Base-by-base conservation (phyloP, 805 yeast species). In the Cyberlindnera petersonii region DNA sequence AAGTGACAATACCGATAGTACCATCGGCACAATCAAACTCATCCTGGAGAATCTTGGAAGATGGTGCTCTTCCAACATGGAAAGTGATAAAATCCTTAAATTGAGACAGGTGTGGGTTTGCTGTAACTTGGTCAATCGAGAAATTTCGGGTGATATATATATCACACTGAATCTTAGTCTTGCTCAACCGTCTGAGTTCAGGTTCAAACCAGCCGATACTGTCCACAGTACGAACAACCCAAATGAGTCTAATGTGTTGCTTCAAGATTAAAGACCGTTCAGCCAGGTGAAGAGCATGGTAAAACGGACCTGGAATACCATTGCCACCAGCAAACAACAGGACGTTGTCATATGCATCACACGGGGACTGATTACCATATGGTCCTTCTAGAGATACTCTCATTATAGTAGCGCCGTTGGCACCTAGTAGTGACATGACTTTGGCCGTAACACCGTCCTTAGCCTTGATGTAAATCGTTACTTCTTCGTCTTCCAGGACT, bases 331-430 rank as follows among this genome's bases (percentile, higher is more conserved):
- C 74, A 13, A 76, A 53, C 35, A 63, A 64, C 23, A 68, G 59
- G 7, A 64, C 66, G 35, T 57, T 60, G 36, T 60, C 62, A 56
- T 58, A 68, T 24, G 57, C 55, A 33, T 58, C 52, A 37, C 64
- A 60, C 14, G 71, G 71, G 3, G 65, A 49, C n/a, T 55, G 50
- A 11, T 58, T 55, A 1, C 85, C 85, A 47, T 79, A 79, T 3
- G 83, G 81, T 0, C 86, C 86, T 50, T 79, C 86, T 4, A 77
- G 51, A 20, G 70, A 60, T n/a, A 74, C 69, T 41, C 65, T 61
- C 57, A 35, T 47, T 24, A 28, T 59, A 14, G 27, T 26, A 9
- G 19, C 21, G 4, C 42, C 46, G 11, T 21, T 24, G 9, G 26
- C 24, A 3, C 35, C 33, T 1, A 42, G n/a, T 19, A 42, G 15